phyloP scores from a whole-genome alignment of 2,329 filamentous ascomycete genomes.

The Neonectria faginata region DNA sequence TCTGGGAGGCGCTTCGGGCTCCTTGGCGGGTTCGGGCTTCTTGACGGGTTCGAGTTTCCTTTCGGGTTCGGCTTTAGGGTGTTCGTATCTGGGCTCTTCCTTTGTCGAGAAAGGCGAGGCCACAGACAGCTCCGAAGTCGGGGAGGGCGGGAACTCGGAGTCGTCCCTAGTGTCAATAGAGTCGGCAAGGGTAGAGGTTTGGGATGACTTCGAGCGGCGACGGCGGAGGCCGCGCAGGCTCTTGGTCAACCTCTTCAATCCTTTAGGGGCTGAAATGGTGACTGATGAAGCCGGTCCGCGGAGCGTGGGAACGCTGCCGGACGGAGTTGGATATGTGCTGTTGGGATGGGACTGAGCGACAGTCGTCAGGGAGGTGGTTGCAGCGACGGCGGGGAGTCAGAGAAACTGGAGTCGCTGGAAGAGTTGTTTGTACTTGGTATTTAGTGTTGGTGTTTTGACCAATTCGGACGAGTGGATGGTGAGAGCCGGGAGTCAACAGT shows the following conservation, averaged over 20 bases:
- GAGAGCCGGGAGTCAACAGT: slow-evolving; percentile 1
- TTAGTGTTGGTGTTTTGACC: neutral
- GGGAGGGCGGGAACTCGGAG: neutral
- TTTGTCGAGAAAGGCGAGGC: neutral
- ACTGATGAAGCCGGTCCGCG: slow-evolving; percentile 14
- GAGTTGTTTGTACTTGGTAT: neutral
- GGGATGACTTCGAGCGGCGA: slow-evolving; percentile 24
- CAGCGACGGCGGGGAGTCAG: neutral
- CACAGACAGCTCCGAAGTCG: slow-evolving; percentile 10
- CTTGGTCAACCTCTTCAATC: slow-evolving; percentile 25
- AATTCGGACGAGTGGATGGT: slow-evolving; percentile 15
- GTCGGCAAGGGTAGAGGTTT: slow-evolving; percentile 19
- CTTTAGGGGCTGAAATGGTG: slow-evolving; percentile 21
- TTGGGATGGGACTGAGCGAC: neutral
- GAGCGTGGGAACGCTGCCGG: slow-evolving; percentile 11
- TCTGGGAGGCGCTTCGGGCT: neutral
- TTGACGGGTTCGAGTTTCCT: neutral
- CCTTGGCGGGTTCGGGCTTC: neutral
- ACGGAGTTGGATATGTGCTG: slow-evolving; percentile 9
- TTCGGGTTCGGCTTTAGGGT: neutral
- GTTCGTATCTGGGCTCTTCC: neutral
- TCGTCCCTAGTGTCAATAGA: slow-evolving; percentile 17
- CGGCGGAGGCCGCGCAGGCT: slow-evolving; percentile 25
- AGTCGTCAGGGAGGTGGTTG: neutral
- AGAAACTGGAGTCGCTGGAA: neutral